phyloP scores from a whole-genome alignment of 1,284 basidiomycete genomes.

The Cryptococcus hybrid region DNA sequence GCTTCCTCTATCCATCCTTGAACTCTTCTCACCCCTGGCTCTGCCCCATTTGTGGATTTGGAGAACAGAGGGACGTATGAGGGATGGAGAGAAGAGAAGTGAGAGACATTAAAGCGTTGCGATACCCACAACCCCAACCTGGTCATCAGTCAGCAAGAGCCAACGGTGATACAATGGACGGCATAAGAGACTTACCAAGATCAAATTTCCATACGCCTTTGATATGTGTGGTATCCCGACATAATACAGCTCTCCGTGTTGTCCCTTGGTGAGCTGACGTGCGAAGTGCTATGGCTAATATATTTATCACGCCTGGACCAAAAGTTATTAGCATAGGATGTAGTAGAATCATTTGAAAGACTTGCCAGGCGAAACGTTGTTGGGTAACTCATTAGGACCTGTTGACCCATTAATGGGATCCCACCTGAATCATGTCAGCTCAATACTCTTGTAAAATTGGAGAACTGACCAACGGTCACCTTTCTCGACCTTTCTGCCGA shows the following conservation, averaged over 20 bases:
- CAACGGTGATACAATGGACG: too few relatives aligned
- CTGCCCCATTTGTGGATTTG: conserved; percentile 45
- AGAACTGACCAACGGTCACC: conserved; percentile 39
- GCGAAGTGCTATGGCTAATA: conserved; percentile 61
- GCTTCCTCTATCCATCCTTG: conserved; percentile 76
- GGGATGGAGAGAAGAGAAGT: conserved; percentile 59
- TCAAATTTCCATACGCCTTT: conserved; percentile 60
- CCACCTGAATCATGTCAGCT: conserved; percentile 34
- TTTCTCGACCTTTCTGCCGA: conserved; percentile 18
- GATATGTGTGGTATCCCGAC: conserved; percentile 64
- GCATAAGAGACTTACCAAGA: conserved; percentile 57
- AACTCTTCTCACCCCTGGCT: conserved; percentile 68
- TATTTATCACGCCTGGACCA: conserved; percentile 62
- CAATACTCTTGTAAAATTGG: not conserved
- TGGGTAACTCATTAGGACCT: conserved; percentile 50
- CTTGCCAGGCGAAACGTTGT: conserved; percentile 69
- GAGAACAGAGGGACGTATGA: conserved; percentile 25
- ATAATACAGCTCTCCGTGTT: conserved; percentile 64
- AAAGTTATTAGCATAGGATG: not conserved
- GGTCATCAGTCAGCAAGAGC: conserved; percentile 9
- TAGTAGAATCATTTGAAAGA: not conserved
- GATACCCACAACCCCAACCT: conserved; percentile 58
- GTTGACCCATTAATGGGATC: conserved; percentile 25
- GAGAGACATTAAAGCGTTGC: conserved; percentile 81
- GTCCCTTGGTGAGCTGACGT: conserved; percentile 57